Conservation (phyloP, 495 filamentous ascomycete genomes). For the Chaetomium tenue region DNA sequence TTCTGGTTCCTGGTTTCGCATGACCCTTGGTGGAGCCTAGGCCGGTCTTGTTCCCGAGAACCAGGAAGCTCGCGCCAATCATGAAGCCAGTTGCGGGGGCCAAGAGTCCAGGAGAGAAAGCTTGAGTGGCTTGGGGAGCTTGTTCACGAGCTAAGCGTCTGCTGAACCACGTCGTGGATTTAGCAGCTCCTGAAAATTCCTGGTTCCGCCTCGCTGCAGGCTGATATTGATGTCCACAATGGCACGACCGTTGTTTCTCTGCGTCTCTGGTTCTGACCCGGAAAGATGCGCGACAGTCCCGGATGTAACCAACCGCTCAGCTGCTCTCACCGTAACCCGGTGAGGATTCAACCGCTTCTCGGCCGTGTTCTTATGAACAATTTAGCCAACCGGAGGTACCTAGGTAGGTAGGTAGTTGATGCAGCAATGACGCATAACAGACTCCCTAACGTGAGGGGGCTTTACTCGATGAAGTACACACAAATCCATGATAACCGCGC, state of each 20-base stretch:
- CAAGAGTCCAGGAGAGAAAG: neutral
- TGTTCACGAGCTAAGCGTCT: neutral
- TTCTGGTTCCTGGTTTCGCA: conserved; percentile 8
- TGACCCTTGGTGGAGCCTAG: conserved; percentile 7
- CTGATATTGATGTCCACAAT: neutral
- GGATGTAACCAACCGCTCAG: neutral
- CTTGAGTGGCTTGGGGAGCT: conserved; percentile 1
- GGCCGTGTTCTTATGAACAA: too few species aligned
- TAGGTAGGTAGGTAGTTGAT: too few species aligned
- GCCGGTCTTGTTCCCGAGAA: conserved; percentile 18
- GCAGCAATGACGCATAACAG: too few species aligned
- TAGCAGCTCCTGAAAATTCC: neutral
- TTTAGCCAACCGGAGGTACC: too few species aligned
- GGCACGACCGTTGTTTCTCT: neutral
- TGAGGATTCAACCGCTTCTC: too few species aligned
- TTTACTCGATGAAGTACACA: too few species aligned
- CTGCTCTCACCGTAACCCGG: too few species aligned
- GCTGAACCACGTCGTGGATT: too few species aligned
- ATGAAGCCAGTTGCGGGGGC: neutral
- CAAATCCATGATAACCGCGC: too few species aligned
- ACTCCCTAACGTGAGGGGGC: too few species aligned
- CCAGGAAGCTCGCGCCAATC: conserved; percentile 17
- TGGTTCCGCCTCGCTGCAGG: neutral
- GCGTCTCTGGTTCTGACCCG: neutral
- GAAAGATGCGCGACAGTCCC: neutral